Evolutionary conservation across 768 basidiomycete genomes (phyloP), one percentile per base, ranked within the genome.

Genomic region (Clitopilus passeckerianus): DNA sequence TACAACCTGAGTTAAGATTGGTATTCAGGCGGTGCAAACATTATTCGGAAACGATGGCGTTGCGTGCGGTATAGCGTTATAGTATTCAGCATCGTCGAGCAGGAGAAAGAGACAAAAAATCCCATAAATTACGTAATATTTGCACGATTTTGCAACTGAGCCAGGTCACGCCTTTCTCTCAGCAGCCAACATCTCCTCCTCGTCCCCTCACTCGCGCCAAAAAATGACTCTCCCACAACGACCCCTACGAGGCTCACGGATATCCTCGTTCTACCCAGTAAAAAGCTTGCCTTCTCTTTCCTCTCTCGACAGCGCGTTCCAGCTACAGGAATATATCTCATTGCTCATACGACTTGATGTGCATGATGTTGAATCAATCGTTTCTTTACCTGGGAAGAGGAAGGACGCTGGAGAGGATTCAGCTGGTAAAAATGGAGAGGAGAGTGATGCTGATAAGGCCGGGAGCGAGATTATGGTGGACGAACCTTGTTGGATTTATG

Each of bases 281-380:
- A 91, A 90, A 68, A 78, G 67, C 7, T 77, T 91, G 1, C 90
- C 90, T 0, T 81, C 86, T 0, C 80, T 90, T 30, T 77, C 89
- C 0, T 83, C 86, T 0, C 77, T 96, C 30, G 90, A 95, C 74
- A 95, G 92, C 71, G 92, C 94, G 0, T 97, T 96, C 70, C 93
- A 96, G 68, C 81, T 96, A 6, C 93, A 96, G 67, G 96, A 98
- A 68, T 96, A 94, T 74, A 91, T 98, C 50, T 89, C 93, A 1
- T 78, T 92, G 30, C 84, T 96, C 63, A 91, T 96, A 59, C 85
- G 90, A 15, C 77, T 84, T 24, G 87, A 98, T 74, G 89, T 93
- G 0, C 93, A 95, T 73, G 90, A 97, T 70, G 89, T 98, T 18
- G 84, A 91, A 41, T 71, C 82, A 6, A 89, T 98, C 43, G 86